These are phyloP conservation scores for Meripilus lineatus DNA, from an alignment of 1,284 basidiomycete species.

Conservation along the genomic window DNA sequence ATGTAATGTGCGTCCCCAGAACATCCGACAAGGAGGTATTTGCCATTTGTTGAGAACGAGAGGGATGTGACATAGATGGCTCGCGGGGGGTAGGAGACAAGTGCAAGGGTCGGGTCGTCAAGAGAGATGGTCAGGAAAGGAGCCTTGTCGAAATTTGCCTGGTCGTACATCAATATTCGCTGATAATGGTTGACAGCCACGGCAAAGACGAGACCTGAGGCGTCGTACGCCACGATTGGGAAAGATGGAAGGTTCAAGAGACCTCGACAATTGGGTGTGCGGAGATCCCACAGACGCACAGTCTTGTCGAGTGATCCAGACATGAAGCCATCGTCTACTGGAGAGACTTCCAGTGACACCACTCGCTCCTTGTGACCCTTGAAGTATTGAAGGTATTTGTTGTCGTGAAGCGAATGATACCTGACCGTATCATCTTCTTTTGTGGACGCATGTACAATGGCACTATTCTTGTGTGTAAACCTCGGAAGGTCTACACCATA, in stretches of 20 bases:
- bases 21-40: conserved; percentile 89
- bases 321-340: conserved; percentile 93
- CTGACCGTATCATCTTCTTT: conserved; percentile 95
- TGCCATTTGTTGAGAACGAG: conserved; percentile 86
- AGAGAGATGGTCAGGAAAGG: conserved; percentile 85
- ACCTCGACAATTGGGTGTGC: conserved; percentile 72
- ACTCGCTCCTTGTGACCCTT: conserved; percentile 91
- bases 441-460: conserved; percentile 89
- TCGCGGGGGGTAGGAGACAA: conserved; percentile 79
- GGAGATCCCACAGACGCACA: conserved; percentile 95
- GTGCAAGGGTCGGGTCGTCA: conserved; percentile 71
- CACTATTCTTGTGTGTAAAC: conserved; percentile 87
- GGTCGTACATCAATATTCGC: conserved; percentile 85
- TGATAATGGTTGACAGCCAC: conserved; percentile 86
- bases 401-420: conserved; percentile 94
- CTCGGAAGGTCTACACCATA: conserved; percentile 94
- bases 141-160: conserved; percentile 84
- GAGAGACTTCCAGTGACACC: conserved; percentile 87
- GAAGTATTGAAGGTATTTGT: conserved; percentile 95
- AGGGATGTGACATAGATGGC: conserved; percentile 89
- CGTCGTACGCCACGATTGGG: conserved; percentile 89
- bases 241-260: conserved; percentile 66
- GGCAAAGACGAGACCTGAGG: conserved; percentile 87
- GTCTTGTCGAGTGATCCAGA: conserved; percentile 92
- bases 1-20: conserved; percentile 92